Evolutionary conservation across 2,329 filamentous ascomycete genomes (phyloP), one percentile per base, ranked within the genome.

Genomic region (Fusarium sp.): DNA sequence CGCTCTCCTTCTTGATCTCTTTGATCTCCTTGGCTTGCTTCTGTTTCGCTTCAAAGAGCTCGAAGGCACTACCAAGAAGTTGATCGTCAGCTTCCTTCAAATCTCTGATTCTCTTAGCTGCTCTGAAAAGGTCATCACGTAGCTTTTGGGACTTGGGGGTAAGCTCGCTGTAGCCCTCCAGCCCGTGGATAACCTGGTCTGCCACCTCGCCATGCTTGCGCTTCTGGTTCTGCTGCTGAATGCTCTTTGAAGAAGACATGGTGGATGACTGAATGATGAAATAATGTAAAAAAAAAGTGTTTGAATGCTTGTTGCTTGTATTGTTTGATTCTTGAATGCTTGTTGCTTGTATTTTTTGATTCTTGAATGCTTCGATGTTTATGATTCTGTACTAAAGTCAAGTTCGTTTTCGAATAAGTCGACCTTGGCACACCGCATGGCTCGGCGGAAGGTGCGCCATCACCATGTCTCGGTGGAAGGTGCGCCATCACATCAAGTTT

Each of bases 211-310:
- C 38, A 60, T 60, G 57, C 57, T 46, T 62, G 31, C 20, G 42
- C 42, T 62, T 51, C 22, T n/a, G 44, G 5, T 53, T 51, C 22
- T n/a, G 44, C 10, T 53, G 40, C 27, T 51, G 42, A 17, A 35
- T 62, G 22, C 29, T 29, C 44, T 62, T 11, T 24, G 38, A 36
- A 10, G 59, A 62, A 62, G 42, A 62, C 44, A 62, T 62, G 59
- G 20, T 62, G 33, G 59, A 51, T 62, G 59, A 29, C n/a, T 20
- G 22, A 16, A 14, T 51, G 42, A 46, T 62, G 29, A n/a, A 38
- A 36, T 35, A 27, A n/a, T 6, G 24, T 27, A 17, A 51, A 51
- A 62, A 35, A 35, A 53, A 22, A 29, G 59, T 42, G 44, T 35
- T 24, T 51, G 59, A 62, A 40, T 40, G 59, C 27, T 27, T 62